Conservation (phyloP, 257 asterid species). For the Fraxinus quadrangulata region DNA sequence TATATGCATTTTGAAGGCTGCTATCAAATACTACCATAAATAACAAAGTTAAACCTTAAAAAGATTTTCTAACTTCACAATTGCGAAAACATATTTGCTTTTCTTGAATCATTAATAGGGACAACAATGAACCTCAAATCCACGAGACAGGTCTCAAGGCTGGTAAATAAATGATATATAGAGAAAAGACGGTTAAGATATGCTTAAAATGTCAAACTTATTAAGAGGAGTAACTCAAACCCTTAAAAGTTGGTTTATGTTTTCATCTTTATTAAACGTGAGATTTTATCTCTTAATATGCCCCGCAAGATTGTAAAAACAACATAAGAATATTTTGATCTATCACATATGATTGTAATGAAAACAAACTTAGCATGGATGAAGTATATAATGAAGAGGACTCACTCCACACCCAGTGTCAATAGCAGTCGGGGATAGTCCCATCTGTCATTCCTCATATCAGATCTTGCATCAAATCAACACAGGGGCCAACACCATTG, state of each 20-base stretch:
- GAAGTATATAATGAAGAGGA: background rate
- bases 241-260: no score
- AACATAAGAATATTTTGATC: background rate
- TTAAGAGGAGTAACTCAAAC: no score
- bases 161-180: background rate
- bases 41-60: background rate
- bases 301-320: no score
- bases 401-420: constrained; percentile 6
- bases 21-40: background rate
- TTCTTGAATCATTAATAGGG: background rate
- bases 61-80: background rate
- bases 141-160: background rate
- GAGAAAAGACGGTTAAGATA: no score
- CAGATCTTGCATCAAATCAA: constrained; percentile 9
- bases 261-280: no score
- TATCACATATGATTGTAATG: background rate
- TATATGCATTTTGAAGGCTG: background rate
- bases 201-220: no score
- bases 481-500: background rate
- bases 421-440: background rate
- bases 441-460: constrained; percentile 2
- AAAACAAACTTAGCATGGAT: background rate
- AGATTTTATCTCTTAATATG: no score
- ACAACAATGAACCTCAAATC: background rate
- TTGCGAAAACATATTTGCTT: background rate